Percentiles rank a stretch among this genome's conserved stretches.
Evolutionary conservation across 805 yeast genomes (phyloP).

Genomic region (Pichia phayaonensis): DNA sequence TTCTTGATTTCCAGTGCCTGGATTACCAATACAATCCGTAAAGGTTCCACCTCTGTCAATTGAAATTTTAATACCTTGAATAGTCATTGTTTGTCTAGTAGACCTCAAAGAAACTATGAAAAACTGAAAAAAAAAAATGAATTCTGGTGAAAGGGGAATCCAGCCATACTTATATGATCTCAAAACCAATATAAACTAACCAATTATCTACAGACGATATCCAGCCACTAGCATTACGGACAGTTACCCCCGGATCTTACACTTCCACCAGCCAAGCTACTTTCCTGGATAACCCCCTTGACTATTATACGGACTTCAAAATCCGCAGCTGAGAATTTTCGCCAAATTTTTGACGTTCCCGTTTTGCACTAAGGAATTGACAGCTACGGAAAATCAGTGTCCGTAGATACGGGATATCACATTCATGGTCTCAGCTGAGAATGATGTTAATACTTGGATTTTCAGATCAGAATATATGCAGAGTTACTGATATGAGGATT

Average conservation of each 20-base stretch:
- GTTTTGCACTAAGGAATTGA: no score
- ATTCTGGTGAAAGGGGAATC: not conserved
- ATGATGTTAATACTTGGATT: not conserved
- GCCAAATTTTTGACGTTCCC: not conserved
- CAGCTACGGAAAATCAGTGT: not conserved
- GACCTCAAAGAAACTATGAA: not conserved
- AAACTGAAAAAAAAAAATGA: no score
- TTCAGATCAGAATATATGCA: no score
- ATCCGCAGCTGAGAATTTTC: not conserved
- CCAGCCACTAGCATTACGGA: no score
- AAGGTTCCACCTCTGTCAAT: slow-evolving; percentile 75
- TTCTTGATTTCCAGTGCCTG: slow-evolving; percentile 40
- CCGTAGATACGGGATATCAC: no score
- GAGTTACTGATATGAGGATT: not conserved
- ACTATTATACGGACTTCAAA: not conserved
- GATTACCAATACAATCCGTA: slow-evolving; percentile 62
- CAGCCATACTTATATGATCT: no score
- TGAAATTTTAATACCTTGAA: slow-evolving; percentile 1
- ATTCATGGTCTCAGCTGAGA: not conserved
- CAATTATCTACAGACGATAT: no score
- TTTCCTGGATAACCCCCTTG: not conserved
- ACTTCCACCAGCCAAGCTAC: not conserved
- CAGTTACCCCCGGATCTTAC: not conserved
- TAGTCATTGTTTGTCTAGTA: not conserved
- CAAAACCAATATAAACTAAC: no score